Conservation (phyloP, 192 early-diverging fungal genomes). For the Coemansia sp. region DNA sequence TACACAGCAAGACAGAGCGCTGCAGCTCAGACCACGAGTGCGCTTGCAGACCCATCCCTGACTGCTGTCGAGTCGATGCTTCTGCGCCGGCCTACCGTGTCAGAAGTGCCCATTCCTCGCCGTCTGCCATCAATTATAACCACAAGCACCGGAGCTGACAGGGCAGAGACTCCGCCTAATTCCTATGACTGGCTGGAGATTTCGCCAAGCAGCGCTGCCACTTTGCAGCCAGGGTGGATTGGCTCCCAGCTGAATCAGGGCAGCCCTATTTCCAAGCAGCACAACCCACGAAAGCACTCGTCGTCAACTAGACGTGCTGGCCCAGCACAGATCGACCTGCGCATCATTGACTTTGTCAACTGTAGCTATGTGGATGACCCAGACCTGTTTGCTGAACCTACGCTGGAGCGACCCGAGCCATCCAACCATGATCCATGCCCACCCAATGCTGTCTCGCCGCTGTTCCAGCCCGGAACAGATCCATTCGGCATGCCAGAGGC, state of each 20-base stretch:
- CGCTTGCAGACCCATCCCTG: conserved; percentile 10
- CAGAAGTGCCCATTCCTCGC: conserved; percentile 8
- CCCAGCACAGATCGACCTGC: conserved; percentile 65
- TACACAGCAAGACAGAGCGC: conserved; percentile 23
- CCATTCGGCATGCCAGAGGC: conserved; percentile 5
- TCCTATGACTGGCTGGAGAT: too few relatives aligned
- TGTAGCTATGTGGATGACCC: conserved; percentile 67
- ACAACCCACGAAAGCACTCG: too few relatives aligned
- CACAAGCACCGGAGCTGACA: neutral
- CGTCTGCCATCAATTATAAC: neutral
- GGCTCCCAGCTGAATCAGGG: too few relatives aligned
- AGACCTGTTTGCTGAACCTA: conserved; percentile 47
- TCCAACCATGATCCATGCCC: conserved; percentile 42
- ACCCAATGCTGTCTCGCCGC: conserved; percentile 15
- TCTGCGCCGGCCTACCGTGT: conserved; percentile 14
- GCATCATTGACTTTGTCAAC: conserved; percentile 97
- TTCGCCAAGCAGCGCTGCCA: too few relatives aligned
- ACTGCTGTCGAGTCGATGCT: conserved; percentile 2
- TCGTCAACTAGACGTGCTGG: neutral
- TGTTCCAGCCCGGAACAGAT: conserved; percentile 13
- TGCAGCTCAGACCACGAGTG: conserved; percentile 3
- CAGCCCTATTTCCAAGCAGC: too few relatives aligned
- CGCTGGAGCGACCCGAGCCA: conserved; percentile 40
- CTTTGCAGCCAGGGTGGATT: too few relatives aligned
- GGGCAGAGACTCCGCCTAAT: too few relatives aligned